Base-by-base conservation (phyloP, 1,139 yeast genomes). In the Dujonia santamariae region DNA sequence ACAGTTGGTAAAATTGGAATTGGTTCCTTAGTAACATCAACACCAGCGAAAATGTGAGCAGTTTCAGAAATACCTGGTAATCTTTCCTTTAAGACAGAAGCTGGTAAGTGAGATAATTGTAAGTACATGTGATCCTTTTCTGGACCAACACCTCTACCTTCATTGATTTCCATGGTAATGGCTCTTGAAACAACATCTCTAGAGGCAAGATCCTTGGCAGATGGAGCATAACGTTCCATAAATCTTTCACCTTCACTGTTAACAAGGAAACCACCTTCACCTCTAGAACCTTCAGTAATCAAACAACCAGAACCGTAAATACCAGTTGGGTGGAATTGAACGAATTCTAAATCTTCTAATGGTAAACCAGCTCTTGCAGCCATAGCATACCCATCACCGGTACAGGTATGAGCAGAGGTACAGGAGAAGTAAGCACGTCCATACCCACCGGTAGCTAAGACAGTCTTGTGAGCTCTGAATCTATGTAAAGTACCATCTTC, bases 261-360 rank as follows among this genome's bases (percentile, higher is more conserved):
- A 47, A 92, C 76, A 59, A 92, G 73, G 78, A 79, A 90, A 47
- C 98, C 98, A 78, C 98, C 98, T 74, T 92, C 98, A 77, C 98
- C 98, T 75, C 98, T 85, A 48, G 97, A 95, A 69, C 98, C 98
- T 69, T 92, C 98, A 42, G 98, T 92, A 61, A 92, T 92, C 71
- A 92, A 73, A 74, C 97, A 92, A 46, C 98, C 98, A 32, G 97
- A 88, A 41, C 98, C 98, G 65, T 92, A 92, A 63, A 92, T 92
- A 77, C 98, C 98, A 26, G 97, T 88, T 43, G 98, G 98, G 67
- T 92, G 98, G 90, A 92, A 92, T 71, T 92, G 98, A 43, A 92
- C 92, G 58, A 92, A 92, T 70, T 92, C 98, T 69, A 90, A 73
- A 70, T 92, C 98, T 72, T 92, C 96, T 58, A 90, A 75, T 39